Evolutionary conservation across 345 rosid genomes (phyloP), one percentile per base, ranked within the genome.

Genomic region (Boechera stricta): DNA sequence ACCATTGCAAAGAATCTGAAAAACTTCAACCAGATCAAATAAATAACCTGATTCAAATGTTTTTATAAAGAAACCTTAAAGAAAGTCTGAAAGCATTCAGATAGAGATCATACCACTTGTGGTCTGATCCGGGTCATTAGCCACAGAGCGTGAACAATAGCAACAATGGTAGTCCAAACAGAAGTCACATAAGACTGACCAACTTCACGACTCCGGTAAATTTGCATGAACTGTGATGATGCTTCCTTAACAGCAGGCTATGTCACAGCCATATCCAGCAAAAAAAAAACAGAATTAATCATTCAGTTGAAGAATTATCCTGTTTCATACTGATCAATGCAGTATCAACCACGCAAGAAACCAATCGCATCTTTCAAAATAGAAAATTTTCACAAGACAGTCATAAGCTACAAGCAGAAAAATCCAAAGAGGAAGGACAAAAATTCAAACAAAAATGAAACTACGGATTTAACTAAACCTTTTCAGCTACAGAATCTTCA

Each of bases 171-270:
- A 70, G 97, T 90, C 82, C 91, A 88, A 41, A 89, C 83, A 71
- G 97, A 95, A 58, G 99, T 95, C 62, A 88, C 51, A 73, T 91
- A 92, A 16, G 97, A 92, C 71, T 92, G 98, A 59, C 98, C 99
- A 71, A 92, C 99, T 86, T 95, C 98, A 73, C 99, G 84, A 77
- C 98, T 95, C 79, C 97, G 89, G 71, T 88, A 89, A 55, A 92
- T 91, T 82, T 87, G 93, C 87, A 84, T 79, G 68, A 84, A 89
- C 82, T 83, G 79, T n/a, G 82, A 83, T 6, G 85, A 59, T 31
- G 21, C 60, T 56, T 68, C 82, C 73, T 77, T 85, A 29, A 49
- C 18, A 35, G 41, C 87, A 65, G 24, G 70, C 94, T 87, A 82
- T 36, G 11, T 15, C 70, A 63, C 47, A 64, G 31, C 35, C 67